Base-by-base conservation (phyloP, 768 basidiomycete genomes). In the Lenzites betulinus region DNA sequence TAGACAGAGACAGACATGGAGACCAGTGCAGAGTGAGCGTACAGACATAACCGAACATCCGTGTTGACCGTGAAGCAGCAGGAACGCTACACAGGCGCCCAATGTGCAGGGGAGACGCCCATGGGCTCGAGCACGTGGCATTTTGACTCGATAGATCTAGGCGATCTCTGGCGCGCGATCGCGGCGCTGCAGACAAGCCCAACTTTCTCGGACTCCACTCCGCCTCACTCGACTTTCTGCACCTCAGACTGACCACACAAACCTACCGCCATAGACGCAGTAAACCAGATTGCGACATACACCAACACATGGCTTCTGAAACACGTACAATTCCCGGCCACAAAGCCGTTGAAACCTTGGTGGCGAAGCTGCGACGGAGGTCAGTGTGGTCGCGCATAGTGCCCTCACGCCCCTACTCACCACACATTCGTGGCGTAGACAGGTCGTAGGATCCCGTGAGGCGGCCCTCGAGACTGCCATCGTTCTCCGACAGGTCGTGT, bases 391-490 rank as follows among this genome's bases (percentile, higher is more conserved):
- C 54, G 47, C 41, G 43, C 60, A 43, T 53, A 4, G 30, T 3
- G 6, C 52, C 39, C 49, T 55, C 63, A 53, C 42, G 11, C 35
- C 2, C 15, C 60, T 49, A 54, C 36, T 44, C 50, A 59, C 38
- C 30, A 30, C 22, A 18, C 22, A 15, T 35, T 15, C 18, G 7
- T 11, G 11, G 1, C 41, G 1, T 72, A 97, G 95, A 64, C 94
- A 97, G 75, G 80, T 98, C 49, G 86, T 96, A 59, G 96, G 97
- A 30, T 95, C 96, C 12, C 85, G 90, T 58, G 84, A 88, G 54
- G 87, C 95, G 1, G 95, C 97, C 0, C 75, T 96, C 3, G 95
- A 97, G 73, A 98, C 95, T 0, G 80, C 95, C 7, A 82, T 90
- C 23, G 87, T 98, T 18, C 79, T 99, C 26, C 86, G 93, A 30